phyloP scores from a whole-genome alignment of 164 flowering plant genomes.

The Vitis cinerea region DNA sequence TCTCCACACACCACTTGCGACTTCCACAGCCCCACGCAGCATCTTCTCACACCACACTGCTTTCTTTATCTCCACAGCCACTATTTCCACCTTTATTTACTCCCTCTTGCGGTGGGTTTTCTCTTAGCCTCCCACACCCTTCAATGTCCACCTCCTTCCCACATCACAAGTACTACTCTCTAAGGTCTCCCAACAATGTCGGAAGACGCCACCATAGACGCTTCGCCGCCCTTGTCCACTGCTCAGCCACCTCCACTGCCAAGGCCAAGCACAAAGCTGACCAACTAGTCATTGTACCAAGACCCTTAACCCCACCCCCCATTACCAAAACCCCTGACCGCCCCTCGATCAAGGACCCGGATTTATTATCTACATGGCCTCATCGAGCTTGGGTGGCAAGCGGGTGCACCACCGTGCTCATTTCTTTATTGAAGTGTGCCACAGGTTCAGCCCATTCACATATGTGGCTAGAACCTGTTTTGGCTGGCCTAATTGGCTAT shows the following conservation, averaged over 20 bases:
- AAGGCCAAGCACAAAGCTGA: neutral
- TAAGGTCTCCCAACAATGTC: conserved; percentile 10
- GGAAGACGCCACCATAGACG: conserved; percentile 6
- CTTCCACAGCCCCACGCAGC: conserved; percentile 28
- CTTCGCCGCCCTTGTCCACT: neutral
- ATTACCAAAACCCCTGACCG: neutral
- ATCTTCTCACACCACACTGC: neutral
- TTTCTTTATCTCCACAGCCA: neutral
- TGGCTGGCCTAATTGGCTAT: conserved; percentile 65
- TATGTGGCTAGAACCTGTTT: conserved; percentile 44
- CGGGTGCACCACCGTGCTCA: conserved; percentile 64
- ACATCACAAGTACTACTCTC: conserved; percentile 17
- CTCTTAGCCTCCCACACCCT: neutral
- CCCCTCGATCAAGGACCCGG: conserved; percentile 35
- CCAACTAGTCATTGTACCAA: conserved; percentile 5
- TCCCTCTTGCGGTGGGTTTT: neutral
- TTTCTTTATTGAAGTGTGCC: conserved; percentile 49
- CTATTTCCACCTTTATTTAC: neutral
- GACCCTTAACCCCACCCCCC: conserved; percentile 1
- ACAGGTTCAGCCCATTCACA: conserved; percentile 22
- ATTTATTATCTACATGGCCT: conserved; percentile 63
- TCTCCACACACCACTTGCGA: conserved; percentile 3
- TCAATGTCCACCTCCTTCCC: conserved; percentile 31
- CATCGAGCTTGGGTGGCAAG: conserved; percentile 82
- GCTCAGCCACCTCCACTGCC: conserved; percentile 23